Evolutionary conservation across 306 rosid genomes (phyloP), one percentile per base, ranked within the genome.

Genomic region (Urtica urens): DNA sequence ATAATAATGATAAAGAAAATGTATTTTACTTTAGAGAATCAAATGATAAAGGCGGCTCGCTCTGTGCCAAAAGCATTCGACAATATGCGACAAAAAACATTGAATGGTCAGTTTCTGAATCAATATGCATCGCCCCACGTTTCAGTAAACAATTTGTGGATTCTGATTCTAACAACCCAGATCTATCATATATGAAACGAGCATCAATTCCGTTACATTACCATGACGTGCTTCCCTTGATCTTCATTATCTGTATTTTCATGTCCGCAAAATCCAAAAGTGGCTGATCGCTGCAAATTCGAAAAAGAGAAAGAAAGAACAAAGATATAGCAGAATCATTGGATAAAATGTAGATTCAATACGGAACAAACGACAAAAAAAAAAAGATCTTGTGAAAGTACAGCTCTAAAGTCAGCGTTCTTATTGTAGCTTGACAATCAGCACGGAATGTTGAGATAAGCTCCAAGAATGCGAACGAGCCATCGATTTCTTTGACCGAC

Each of bases 181-280:
- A 35, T 35, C 2, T 35, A 16, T 3, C n/a, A 35, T 35, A 16
- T 9, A 35, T 9, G n/a, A 35, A 9, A 3, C n/a, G 4, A 35
- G 11, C n/a, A 35, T 1, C 15, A 53, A 13, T 3, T 35, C 1
- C 3, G 13, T 15, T 23, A 15, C 34, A 24, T 22, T 53, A 53
- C 58, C 58, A 37, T 38, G 34, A 23, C 6, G 58, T 4, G 18
- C 47, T 38, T 17, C 58, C 58, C 39, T 53, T 38, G 35, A 53
- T 10, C 13, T 53, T 53, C 35, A 53, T 24, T 24, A 46, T 7
- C 4, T 24, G 46, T 19, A 23, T 18, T 13, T 53, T 34, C 25
- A 53, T n/a, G n/a, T 23, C 34, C 29, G 7, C 7, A 53, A 22
- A 53, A 53, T 24, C 27, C 12, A 53, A 4, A 24, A 16, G 4